Evolutionary conservation across 768 basidiomycete species (phyloP).

Genomic region (Pleurotus tuber-regium): DNA sequence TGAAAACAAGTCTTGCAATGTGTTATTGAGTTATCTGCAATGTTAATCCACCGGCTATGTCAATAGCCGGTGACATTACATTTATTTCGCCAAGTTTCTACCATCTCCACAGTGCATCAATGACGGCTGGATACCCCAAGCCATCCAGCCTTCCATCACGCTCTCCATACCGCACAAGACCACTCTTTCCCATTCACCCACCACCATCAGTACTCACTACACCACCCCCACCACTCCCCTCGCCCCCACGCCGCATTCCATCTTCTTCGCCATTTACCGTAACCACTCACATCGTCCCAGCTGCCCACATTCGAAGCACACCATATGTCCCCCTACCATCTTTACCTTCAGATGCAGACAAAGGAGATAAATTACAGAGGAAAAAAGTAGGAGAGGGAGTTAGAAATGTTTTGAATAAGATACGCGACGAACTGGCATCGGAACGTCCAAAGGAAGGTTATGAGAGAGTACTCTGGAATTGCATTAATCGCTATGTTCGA

Average conservation of each 20-base stretch:
- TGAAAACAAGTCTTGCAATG: too few species aligned
- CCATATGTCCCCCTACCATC: constrained; percentile 36
- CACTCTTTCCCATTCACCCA: too few species aligned
- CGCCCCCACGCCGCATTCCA: too few species aligned
- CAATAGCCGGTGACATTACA: neutral
- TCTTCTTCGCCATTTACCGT: constrained; percentile 23
- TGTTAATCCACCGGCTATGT: neutral
- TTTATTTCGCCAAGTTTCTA: too few species aligned
- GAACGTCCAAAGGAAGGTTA: constrained; percentile 27
- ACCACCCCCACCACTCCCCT: too few species aligned
- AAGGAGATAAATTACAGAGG: constrained; percentile 39
- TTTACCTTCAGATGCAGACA: constrained; percentile 22
- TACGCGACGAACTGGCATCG: constrained; percentile 29
- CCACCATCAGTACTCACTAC: too few species aligned
- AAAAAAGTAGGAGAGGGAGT: constrained; percentile 23
- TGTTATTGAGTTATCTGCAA: too few species aligned
- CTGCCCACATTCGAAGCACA: constrained; percentile 47
- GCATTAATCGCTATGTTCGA: constrained; percentile 67
- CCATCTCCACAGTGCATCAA: neutral
- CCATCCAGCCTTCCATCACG: neutral
- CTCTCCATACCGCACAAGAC: neutral
- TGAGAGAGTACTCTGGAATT: constrained; percentile 59
- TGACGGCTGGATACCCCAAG: neutral
- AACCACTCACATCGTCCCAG: constrained; percentile 56
- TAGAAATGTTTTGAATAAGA: constrained; percentile 21